These are phyloP conservation scores for Neopestalotiopsis sp. DNA, from an alignment of 2,329 filamentous ascomycete genomes.

Conservation along the genomic window DNA sequence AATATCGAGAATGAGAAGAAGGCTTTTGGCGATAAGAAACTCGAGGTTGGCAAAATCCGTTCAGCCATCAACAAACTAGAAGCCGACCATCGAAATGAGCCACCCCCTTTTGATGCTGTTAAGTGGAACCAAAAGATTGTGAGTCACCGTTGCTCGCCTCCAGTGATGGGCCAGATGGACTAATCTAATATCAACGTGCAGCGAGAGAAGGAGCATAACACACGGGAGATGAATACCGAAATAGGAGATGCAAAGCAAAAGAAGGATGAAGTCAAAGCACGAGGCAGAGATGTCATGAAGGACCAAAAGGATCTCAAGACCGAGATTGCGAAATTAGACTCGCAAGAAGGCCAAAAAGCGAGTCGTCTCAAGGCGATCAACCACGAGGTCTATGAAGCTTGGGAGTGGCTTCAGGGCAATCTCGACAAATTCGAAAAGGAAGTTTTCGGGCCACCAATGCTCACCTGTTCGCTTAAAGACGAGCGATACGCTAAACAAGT, in stretches of 20 bases:
- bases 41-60: constrained; percentile 43
- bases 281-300: constrained; percentile 47
- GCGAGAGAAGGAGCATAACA: constrained; percentile 65
- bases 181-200: constrained; percentile 32
- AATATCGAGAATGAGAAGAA: constrained; percentile 58
- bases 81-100: constrained; percentile 64
- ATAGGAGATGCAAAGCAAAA: constrained; percentile 40
- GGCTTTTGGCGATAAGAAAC: constrained; percentile 53
- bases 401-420: constrained; percentile 83
- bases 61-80: constrained; percentile 68
- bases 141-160: constrained; percentile 38
- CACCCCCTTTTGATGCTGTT: constrained; percentile 70
- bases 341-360: constrained; percentile 76
- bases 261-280: constrained; percentile 44
- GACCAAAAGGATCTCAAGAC: constrained; percentile 46
- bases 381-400: constrained; percentile 70
- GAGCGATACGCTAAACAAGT: constrained; percentile 65
- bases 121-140: constrained; percentile 78
- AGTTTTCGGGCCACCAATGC: constrained; percentile 80
- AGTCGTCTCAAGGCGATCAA: constrained; percentile 67
- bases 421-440: constrained; percentile 72
- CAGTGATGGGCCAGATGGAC: not conserved
- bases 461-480: constrained; percentile 81
- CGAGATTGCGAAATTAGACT: constrained; percentile 68
- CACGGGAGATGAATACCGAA: constrained; percentile 56